phyloP scores from a whole-genome alignment of 2,329 filamentous ascomycete genomes.

The Cladosporium sp. region DNA sequence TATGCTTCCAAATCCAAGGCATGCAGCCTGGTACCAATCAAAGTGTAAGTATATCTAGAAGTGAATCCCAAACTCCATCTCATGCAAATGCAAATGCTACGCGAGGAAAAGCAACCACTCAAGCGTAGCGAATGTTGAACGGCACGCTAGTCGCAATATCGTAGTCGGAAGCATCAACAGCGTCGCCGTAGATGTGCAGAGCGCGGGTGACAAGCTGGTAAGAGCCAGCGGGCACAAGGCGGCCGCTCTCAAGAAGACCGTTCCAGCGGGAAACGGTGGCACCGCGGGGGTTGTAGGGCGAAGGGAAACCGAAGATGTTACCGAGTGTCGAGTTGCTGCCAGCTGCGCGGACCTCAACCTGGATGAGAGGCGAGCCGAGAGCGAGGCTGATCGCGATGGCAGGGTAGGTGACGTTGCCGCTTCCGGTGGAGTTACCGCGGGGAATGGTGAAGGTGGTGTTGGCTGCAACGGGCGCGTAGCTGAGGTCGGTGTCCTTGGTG shows the following conservation, averaged over 20 bases:
- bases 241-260: slow-evolving; percentile 33
- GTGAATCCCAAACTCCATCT: background rate
- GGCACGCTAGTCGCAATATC: slow-evolving; percentile 28
- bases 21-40: background rate
- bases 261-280: slow-evolving; percentile 22
- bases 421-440: slow-evolving; percentile 22
- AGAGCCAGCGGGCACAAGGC: slow-evolving; percentile 29
- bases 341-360: slow-evolving; percentile 20
- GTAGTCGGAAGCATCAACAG: slow-evolving; percentile 28
- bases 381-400: slow-evolving; percentile 27
- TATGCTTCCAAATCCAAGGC: background rate
- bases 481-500: slow-evolving; percentile 20
- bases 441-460: slow-evolving; percentile 29
- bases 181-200: slow-evolving; percentile 34
- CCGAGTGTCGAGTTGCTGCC: slow-evolving; percentile 20
- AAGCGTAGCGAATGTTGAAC: slow-evolving; percentile 25
- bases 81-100: background rate
- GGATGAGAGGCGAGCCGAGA: slow-evolving; percentile 23
- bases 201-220: slow-evolving; percentile 34
- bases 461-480: slow-evolving; percentile 19
- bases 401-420: slow-evolving; percentile 26
- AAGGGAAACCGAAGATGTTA: slow-evolving; percentile 23
- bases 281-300: slow-evolving; percentile 25
- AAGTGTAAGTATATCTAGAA: background rate
- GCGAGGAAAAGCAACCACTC: background rate